Conservation (phyloP, 257 asterid species). For the Lithospermum erythrorhizon region DNA sequence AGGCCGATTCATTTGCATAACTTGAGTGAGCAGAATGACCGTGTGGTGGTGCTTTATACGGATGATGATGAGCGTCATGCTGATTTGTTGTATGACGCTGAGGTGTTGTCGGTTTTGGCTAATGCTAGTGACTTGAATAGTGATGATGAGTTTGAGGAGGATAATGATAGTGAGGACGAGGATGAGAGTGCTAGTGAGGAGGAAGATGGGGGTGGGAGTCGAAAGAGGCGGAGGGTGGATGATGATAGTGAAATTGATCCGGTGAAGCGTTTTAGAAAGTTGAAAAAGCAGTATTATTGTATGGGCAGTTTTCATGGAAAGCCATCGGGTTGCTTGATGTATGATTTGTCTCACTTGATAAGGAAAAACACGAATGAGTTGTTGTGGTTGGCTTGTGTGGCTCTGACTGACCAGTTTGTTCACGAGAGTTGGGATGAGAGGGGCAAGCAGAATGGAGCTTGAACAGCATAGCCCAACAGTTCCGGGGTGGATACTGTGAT, state of each 20-base stretch:
- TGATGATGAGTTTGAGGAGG: conserved; percentile 69
- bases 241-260: conserved; percentile 43
- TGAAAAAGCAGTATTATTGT: conserved; percentile 68
- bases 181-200: conserved; percentile 53
- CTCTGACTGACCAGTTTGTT: conserved; percentile 90
- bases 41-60: conserved; percentile 78
- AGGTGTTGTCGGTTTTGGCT: conserved; percentile 63
- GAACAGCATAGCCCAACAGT: conserved; percentile 85
- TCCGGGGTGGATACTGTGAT: conserved; percentile 73
- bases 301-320: conserved; percentile 95
- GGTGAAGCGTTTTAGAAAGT: conserved; percentile 53
- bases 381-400: conserved; percentile 95
- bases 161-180: conserved; percentile 56
- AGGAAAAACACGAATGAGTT: conserved; percentile 70
- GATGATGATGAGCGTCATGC: conserved; percentile 72
- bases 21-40: conserved; percentile 54
- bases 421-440: conserved; percentile 91
- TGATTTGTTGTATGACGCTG: conserved; percentile 77
- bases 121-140: conserved; percentile 73
- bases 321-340: conserved; percentile 97
- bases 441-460: conserved; percentile 81
- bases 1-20: conserved; percentile 95
- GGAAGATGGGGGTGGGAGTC: conserved; percentile 35
- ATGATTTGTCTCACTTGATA: conserved; percentile 63
- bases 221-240: conserved; percentile 55